Evolutionary conservation across 345 rosid species (phyloP).

Genomic region (Eucalyptus erythrocorys): DNA sequence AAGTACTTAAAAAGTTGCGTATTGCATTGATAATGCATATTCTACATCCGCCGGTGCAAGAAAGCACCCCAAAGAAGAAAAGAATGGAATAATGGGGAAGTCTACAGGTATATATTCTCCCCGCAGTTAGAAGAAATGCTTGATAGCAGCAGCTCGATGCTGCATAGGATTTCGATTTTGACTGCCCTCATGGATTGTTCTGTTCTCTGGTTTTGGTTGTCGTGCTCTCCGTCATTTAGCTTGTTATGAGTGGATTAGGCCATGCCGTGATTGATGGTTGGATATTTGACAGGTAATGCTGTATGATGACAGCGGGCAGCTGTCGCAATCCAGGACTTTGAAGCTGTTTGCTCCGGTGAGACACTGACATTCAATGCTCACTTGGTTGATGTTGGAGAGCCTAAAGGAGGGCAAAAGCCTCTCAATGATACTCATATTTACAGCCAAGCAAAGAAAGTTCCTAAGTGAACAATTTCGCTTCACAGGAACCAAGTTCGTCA

Average conservation of each 20-base stretch:
- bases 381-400: conserved; percentile 61
- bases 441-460: background rate
- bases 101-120: background rate
- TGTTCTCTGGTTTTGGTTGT: background rate
- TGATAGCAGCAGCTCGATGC: background rate
- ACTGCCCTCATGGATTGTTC: no score
- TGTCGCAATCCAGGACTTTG: conserved; percentile 55
- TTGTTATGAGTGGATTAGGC: background rate
- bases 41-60: background rate
- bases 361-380: conserved; percentile 40
- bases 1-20: no score
- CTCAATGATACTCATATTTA: background rate
- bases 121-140: background rate
- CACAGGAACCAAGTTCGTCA: conserved; percentile 17
- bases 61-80: background rate
- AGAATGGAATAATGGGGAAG: background rate
- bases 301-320: conserved; percentile 54
- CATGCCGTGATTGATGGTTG: background rate
- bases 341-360: conserved; percentile 38
- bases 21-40: background rate
- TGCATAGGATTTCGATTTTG: background rate
- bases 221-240: background rate
- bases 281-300: conserved; percentile 33
- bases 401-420: conserved; percentile 12
- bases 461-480: background rate